phyloP scores from a whole-genome alignment of 495 filamentous ascomycete genomes.

The Neurospora sp. region DNA sequence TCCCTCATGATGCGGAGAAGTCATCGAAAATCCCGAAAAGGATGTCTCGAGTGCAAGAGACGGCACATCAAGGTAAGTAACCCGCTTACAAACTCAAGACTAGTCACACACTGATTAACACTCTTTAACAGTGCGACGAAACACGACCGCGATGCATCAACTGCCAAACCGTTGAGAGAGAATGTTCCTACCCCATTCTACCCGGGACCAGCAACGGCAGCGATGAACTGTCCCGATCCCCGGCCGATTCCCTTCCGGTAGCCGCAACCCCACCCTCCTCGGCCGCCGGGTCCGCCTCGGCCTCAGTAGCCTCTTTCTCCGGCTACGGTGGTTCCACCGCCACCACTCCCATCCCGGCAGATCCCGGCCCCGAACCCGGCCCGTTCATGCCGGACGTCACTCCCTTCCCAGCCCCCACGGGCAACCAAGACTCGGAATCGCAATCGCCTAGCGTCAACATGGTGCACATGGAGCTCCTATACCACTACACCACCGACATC shows the following conservation, averaged over 20 bases:
- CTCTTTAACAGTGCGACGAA: conserved; percentile 21
- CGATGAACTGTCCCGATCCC: not conserved
- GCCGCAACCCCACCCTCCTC: conserved; percentile 4
- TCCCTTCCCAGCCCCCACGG: not conserved
- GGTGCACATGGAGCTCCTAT: conserved; percentile 25
- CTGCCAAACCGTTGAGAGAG: conserved; percentile 22
- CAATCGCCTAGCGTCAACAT: conserved; percentile 12
- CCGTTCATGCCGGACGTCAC: not conserved
- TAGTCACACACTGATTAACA: not conserved
- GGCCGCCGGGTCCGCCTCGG: conserved; percentile 1
- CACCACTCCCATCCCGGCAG: not conserved
- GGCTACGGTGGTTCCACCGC: not conserved
- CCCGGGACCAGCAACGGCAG: not conserved
- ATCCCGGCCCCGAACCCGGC: not conserved
- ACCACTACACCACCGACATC: conserved; percentile 19
- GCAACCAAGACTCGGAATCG: conserved; percentile 1
- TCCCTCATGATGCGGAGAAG: conserved; percentile 24
- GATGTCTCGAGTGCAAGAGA: conserved; percentile 49
- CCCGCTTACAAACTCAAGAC: not conserved
- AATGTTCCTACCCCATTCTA: conserved; percentile 18
- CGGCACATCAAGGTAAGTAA: conserved; percentile 42
- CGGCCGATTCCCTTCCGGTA: not conserved
- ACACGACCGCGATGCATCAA: conserved; percentile 24
- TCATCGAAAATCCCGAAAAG: conserved; percentile 49
- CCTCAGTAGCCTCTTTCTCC: not conserved